Evolutionary conservation across 1,284 basidiomycete genomes (phyloP).

Genomic region (Microbotryomycetes sp.): DNA sequence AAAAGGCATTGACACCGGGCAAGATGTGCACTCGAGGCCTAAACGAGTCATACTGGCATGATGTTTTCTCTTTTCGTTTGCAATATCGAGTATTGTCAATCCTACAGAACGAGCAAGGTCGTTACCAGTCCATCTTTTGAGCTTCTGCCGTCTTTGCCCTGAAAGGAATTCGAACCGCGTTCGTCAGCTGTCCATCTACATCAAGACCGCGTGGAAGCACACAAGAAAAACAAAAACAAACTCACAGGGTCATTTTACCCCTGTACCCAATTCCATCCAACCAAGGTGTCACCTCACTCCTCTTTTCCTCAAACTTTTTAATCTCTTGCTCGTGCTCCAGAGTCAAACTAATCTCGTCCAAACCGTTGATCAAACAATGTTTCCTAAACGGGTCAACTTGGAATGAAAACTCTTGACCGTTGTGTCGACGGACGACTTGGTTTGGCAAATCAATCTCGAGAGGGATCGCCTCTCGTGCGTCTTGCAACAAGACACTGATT

Average conservation of each 20-base stretch:
- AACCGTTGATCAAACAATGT: conserved; percentile 83
- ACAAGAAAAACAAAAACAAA: neutral
- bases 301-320: conserved; percentile 63
- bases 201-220: too few species aligned
- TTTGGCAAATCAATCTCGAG: conserved; percentile 86
- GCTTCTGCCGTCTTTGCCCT: neutral
- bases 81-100: too few species aligned
- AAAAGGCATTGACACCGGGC: too few species aligned
- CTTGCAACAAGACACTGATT: conserved; percentile 66
- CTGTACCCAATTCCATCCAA: conserved; percentile 73
- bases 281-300: conserved; percentile 80
- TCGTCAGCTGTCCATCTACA: neutral
- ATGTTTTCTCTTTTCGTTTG: neutral
- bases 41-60: neutral
- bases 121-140: neutral
- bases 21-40: too few species aligned
- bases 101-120: neutral
- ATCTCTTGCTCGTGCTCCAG: conserved; percentile 67
- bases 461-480: conserved; percentile 70
- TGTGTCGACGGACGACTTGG: conserved; percentile 67
- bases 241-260: conserved; percentile 44
- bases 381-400: conserved; percentile 77
- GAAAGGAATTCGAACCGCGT: neutral
- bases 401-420: conserved; percentile 70
- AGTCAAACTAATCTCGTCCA: conserved; percentile 90